A percentile compares a stretch with the other conserved stretches of the same genome.
These are phyloP conservation scores for Fragilaria radians DNA, from an alignment of 108 stramenopile species.

Conservation along the genomic window DNA sequence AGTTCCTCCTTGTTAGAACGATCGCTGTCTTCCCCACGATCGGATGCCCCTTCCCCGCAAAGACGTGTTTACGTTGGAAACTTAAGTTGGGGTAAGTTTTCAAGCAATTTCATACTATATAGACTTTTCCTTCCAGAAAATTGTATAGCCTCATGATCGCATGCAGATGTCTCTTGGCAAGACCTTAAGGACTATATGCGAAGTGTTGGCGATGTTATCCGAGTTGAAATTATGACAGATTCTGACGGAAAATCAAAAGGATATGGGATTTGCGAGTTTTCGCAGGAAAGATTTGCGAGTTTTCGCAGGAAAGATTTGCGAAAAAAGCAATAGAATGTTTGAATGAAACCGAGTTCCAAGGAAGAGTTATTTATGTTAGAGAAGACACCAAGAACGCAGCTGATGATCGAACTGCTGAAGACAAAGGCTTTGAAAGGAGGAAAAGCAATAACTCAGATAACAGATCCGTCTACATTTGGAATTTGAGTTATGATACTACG, in stretches of 20 bases:
- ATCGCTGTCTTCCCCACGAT: conserved; percentile 5
- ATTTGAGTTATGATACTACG: conserved; percentile 71
- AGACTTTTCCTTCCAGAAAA: conserved; percentile 69
- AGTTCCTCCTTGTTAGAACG: not conserved
- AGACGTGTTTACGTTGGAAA: conserved; percentile 87
- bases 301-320: conserved; percentile 66
- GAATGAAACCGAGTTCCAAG: conserved; percentile 73
- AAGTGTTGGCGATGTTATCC: conserved; percentile 65
- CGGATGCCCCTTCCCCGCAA: conserved; percentile 30
- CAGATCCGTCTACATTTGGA: conserved; percentile 73
- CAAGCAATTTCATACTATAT: conserved; percentile 60
- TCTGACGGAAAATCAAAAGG: conserved; percentile 85
- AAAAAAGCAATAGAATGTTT: conserved; percentile 59
- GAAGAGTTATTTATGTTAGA: conserved; percentile 75
- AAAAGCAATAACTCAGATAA: not conserved
- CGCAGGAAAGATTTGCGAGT: conserved; percentile 82
- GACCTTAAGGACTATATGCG: conserved; percentile 93
- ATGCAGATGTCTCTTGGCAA: conserved; percentile 50
- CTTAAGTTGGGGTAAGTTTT: conserved; percentile 57
- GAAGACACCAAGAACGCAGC: conserved; percentile 53
- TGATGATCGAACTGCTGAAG: conserved; percentile 11
- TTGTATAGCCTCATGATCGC: not conserved
- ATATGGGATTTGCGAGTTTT: conserved; percentile 89
- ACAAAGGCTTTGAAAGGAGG: conserved; percentile 20
- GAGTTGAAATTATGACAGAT: conserved; percentile 83